These are phyloP conservation scores for Fusarium floridanum DNA, from an alignment of 2,329 filamentous ascomycete genomes.

Conservation along the genomic window DNA sequence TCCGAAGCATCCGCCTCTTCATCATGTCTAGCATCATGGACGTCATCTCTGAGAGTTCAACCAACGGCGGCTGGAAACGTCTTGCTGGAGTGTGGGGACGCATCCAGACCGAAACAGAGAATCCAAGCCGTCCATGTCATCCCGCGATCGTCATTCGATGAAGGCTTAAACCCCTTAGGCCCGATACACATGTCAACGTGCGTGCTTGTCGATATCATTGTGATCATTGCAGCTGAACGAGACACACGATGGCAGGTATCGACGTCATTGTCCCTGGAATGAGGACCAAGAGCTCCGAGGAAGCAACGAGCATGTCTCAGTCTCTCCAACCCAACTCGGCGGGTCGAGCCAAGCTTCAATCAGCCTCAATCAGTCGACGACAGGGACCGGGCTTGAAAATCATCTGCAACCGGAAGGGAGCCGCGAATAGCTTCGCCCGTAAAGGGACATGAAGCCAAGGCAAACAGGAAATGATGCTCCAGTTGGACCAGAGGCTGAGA, in stretches of 20 bases:
- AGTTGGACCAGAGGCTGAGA: conserved; percentile 17
- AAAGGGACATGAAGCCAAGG: conserved; percentile 9
- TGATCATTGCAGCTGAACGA: conserved; percentile 26
- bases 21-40: conserved; percentile 27
- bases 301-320: conserved; percentile 22
- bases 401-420: conserved; percentile 23
- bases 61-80: conserved; percentile 10
- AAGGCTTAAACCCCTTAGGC: conserved; percentile 5
- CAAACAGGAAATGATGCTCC: conserved; percentile 26
- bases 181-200: conserved; percentile 17
- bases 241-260: neutral
- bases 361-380: neutral
- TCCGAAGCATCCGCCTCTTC: conserved; percentile 15
- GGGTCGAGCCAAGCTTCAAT: conserved; percentile 23
- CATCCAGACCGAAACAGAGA: neutral
- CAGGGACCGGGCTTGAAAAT: neutral
- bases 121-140: conserved; percentile 40
- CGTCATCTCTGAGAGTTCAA: conserved; percentile 25
- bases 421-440: conserved; percentile 17
- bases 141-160: conserved; percentile 34
- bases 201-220: neutral
- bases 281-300: conserved; percentile 15
- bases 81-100: conserved; percentile 5
- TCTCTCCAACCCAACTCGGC: conserved; percentile 18
- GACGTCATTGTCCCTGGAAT: conserved; percentile 21